Conservation (phyloP, 176 grass and related monocot species). For the Echinochloa phyllopogon region DNA sequence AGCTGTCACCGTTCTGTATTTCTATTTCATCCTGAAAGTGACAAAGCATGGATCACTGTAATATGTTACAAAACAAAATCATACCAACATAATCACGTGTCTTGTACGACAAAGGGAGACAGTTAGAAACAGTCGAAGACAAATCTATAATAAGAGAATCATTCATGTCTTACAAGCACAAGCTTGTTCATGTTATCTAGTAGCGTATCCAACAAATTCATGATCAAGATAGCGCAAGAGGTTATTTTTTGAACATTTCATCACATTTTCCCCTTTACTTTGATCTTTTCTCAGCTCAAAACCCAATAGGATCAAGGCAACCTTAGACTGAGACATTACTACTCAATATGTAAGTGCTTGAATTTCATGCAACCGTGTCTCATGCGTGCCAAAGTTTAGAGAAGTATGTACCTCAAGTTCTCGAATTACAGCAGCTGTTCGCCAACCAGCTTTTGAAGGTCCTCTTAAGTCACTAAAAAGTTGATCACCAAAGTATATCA, state of each 20-base stretch:
- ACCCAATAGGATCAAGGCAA: constrained; percentile 20
- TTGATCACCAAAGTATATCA: constrained; percentile 99
- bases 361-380: constrained; percentile 2
- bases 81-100: neutral
- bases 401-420: constrained; percentile 78
- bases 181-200: constrained; percentile 4
- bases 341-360: constrained; percentile 20
- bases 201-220: constrained; percentile 24
- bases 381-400: neutral
- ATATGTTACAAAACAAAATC: constrained; percentile 20
- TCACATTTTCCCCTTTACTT: neutral
- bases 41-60: constrained; percentile 37
- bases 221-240: neutral
- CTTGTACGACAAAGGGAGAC: neutral
- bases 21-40: constrained; percentile 87
- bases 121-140: neutral
- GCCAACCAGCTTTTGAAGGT: constrained; percentile 96
- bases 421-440: constrained; percentile 94
- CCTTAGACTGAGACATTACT: constrained; percentile 6
- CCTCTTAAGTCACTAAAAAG: constrained; percentile 97
- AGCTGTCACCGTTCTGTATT: constrained; percentile 79
- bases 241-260: constrained; percentile 26
- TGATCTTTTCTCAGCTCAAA: constrained; percentile 1
- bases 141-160: neutral
- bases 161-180: constrained; percentile 5